phyloP scores from a whole-genome alignment of 2,329 filamentous ascomycete genomes.

The Diaporthe sp. region DNA sequence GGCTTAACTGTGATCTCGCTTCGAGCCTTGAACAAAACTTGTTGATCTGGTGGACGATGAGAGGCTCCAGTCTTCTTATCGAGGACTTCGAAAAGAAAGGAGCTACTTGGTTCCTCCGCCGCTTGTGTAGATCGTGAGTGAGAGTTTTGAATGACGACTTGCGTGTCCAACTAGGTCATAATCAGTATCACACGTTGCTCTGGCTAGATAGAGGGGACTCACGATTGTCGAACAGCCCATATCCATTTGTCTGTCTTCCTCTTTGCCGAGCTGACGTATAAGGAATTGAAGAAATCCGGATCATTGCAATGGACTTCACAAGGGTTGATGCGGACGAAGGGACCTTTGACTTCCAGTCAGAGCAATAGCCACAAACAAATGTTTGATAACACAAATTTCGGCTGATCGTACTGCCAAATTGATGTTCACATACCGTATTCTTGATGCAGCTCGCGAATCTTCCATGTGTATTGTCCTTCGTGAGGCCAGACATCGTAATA shows the following conservation, averaged over 20 bases:
- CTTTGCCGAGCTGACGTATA: constrained; percentile 8
- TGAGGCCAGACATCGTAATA: constrained; percentile 28
- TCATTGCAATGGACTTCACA: constrained; percentile 27
- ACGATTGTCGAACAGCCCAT: constrained; percentile 23
- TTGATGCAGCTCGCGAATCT: constrained; percentile 10
- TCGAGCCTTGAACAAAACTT: constrained; percentile 19
- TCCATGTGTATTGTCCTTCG: constrained; percentile 12
- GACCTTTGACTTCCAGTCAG: neutral
- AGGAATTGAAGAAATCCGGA: constrained; percentile 8
- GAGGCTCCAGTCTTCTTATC: constrained; percentile 14
- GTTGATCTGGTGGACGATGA: neutral
- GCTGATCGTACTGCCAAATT: too few species aligned
- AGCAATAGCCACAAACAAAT: too few species aligned
- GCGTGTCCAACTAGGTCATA: neutral
- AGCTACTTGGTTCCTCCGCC: constrained; percentile 1
- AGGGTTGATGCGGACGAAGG: constrained; percentile 29
- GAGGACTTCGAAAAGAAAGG: constrained; percentile 12
- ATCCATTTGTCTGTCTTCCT: constrained; percentile 25
- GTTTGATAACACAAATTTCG: neutral
- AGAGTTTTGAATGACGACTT: constrained; percentile 16
- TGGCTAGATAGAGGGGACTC: neutral
- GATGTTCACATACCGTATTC: neutral
- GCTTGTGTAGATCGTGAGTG: constrained; percentile 2
- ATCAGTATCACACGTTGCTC: neutral
- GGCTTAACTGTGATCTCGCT: neutral